Evolutionary conservation across 140 eudicot genomes (phyloP).

Genomic region (Oenanthe javanica): DNA sequence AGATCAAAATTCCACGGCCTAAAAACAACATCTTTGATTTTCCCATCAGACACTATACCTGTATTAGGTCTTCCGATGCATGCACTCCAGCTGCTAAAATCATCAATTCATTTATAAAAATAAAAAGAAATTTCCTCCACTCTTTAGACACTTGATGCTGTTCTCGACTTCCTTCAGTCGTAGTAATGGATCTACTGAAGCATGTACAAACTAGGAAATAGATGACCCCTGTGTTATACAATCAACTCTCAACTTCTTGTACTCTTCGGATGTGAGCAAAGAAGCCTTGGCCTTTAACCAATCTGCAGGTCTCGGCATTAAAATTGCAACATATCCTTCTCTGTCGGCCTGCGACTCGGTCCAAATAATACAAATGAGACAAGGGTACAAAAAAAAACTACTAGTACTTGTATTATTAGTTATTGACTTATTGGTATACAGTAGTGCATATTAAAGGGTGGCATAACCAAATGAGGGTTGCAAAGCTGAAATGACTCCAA

Average conservation of each 20-base stretch:
- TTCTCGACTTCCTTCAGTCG: no score
- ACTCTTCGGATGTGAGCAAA: constrained; percentile 54
- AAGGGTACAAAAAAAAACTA: background rate
- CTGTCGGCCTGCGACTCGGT: constrained; percentile 63
- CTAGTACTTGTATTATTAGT: background rate
- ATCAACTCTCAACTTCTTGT: constrained; percentile 55
- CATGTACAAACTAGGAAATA: background rate
- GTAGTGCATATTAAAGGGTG: background rate
- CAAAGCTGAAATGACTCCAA: background rate
- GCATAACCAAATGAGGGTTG: background rate
- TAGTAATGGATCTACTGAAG: background rate
- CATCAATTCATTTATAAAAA: background rate
- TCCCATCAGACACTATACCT: background rate
- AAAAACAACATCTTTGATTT: background rate
- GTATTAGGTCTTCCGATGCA: background rate
- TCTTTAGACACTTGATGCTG: background rate
- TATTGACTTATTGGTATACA: background rate
- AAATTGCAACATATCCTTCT: constrained; percentile 86
- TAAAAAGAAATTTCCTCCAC: background rate
- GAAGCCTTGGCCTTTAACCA: constrained; percentile 80
- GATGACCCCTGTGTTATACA: background rate
- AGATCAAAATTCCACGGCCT: background rate
- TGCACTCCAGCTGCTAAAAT: background rate
- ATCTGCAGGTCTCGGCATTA: constrained; percentile 85
- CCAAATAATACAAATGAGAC: constrained; percentile 4